Evolutionary conservation across 768 basidiomycete genomes (phyloP), one percentile per base, ranked within the genome.

Genomic region (Pleurotus tuber-regium): DNA sequence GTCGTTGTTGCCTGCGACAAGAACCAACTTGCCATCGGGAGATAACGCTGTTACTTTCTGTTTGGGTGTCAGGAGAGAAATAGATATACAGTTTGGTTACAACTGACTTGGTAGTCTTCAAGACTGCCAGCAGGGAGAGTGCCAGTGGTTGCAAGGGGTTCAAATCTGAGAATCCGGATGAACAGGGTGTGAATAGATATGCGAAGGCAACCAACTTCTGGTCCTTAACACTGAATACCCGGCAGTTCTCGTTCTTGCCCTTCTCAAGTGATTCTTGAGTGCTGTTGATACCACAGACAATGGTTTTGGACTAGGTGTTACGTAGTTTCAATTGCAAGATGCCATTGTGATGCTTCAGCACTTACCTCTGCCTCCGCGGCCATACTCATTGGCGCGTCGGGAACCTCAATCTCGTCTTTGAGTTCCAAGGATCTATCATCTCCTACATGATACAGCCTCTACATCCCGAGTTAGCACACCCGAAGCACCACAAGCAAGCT

Each of bases 351-450:
- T 33, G 25, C 28, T 50, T 30, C 31, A 50, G 9, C 16, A 55
- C 69, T 54, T 66, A 88, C 90, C 69, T 82, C 66, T 7, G 73
- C 66, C 63, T 87, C 70, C 10, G 82, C 78, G 14, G 87, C 85
- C 77, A 98, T 86, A 64, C 93, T 96, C 92, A 94, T 98, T n/a
- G 97, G 95, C 4, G 89, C 89, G 68, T 98, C 97, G 64, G 95
- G 95, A 29, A 99, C 77, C 60, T 91, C 83, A 42, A 84, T 73
- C 65, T 97, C 92, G 58, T 80, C 67, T 21, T 85, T 63, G 1
- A 83, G 68, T 26, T 80, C 70, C 9, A 92, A 64, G 14, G 71
- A 67, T 53, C 79, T 75, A 35, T 80, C 72, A 12, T 76, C 64
- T 12, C 71, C 72, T 50, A 92, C 72, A 41, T 76, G 71, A 65